These are phyloP conservation scores for Colletotrichum simmondsii DNA, from an alignment of 2,329 filamentous ascomycete species.

Conservation along the genomic window DNA sequence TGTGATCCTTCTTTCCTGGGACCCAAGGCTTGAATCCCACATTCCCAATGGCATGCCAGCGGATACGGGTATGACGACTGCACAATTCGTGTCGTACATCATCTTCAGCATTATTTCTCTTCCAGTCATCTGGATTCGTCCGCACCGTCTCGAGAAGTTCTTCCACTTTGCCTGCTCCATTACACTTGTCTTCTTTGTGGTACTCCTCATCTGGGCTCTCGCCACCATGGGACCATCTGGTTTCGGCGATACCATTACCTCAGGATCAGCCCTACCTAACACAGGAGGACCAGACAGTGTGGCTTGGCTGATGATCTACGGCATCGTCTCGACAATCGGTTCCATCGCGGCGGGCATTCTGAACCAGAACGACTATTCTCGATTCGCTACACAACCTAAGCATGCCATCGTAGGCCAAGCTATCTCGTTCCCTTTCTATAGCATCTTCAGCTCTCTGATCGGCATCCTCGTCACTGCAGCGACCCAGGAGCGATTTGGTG, in stretches of 20 bases:
- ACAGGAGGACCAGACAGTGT: constrained; percentile 44
- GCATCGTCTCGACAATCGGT: constrained; percentile 49
- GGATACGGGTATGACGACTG: constrained; percentile 55
- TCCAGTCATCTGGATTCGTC: constrained; percentile 55
- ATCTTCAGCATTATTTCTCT: constrained; percentile 56
- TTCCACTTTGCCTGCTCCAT: constrained; percentile 53
- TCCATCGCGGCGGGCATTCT: constrained; percentile 51
- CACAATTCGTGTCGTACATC: constrained; percentile 55
- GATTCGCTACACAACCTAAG: constrained; percentile 44
- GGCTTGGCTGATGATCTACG: constrained; percentile 50
- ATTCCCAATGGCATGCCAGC: constrained; percentile 54
- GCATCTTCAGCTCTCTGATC: constrained; percentile 47
- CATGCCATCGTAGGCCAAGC: constrained; percentile 49
- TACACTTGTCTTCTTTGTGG: constrained; percentile 53
- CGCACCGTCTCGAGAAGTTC: constrained; percentile 54
- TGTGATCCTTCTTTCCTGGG: constrained; percentile 56
- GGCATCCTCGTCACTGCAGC: constrained; percentile 54
- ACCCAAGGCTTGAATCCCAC: constrained; percentile 53
- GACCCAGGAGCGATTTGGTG: constrained; percentile 48
- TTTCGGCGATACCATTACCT: constrained; percentile 47
- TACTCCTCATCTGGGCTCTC: constrained; percentile 55
- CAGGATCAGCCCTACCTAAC: constrained; percentile 36
- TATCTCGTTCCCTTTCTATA: constrained; percentile 48
- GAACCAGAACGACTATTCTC: constrained; percentile 52
- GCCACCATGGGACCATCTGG: constrained; percentile 53